Conservation (phyloP, 768 basidiomycete genomes). For the Boletus speciosus region DNA sequence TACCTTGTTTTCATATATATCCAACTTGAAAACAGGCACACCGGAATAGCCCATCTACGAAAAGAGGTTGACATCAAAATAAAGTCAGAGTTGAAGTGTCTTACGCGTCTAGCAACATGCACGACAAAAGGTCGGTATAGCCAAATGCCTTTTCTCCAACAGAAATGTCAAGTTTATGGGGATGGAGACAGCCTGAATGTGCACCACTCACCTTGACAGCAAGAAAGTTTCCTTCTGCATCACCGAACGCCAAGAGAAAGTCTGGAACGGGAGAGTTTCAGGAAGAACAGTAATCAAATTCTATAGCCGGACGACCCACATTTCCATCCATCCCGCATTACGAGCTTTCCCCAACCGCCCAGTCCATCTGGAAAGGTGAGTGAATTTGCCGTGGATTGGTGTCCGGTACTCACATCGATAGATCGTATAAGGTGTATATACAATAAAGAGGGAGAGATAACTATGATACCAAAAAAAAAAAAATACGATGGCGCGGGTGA, state of each 20-base stretch:
- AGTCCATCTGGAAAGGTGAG: slow-evolving; percentile 57
- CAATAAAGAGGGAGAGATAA: slow-evolving; percentile 66
- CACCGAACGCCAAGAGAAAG: slow-evolving; percentile 71
- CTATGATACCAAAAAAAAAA: slow-evolving; percentile 34
- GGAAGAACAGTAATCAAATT: background rate
- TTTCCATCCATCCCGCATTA: slow-evolving; percentile 83
- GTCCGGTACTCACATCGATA: slow-evolving; percentile 60
- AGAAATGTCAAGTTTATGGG: background rate
- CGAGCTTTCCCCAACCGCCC: slow-evolving; percentile 71
- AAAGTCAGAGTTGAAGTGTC: slow-evolving; percentile 12
- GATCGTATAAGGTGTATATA: slow-evolving; percentile 86
- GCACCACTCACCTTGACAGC: slow-evolving; percentile 59
- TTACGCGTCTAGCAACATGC: slow-evolving; percentile 88
- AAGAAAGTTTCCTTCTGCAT: slow-evolving; percentile 83
- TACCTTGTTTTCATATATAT: slow-evolving; percentile 74
- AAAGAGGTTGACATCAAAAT: background rate
- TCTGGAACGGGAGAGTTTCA: slow-evolving; percentile 41
- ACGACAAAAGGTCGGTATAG: slow-evolving; percentile 83
- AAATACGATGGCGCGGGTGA: background rate
- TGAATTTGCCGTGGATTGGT: background rate
- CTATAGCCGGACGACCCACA: slow-evolving; percentile 43
- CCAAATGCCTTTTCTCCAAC: slow-evolving; percentile 54
- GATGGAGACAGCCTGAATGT: background rate
- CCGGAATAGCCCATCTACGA: slow-evolving; percentile 80
- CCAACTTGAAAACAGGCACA: slow-evolving; percentile 78